A percentile compares a stretch with the other conserved stretches of the same genome.
Evolutionary conservation across 257 asterid species (phyloP).

Genomic region (Solanum bulbocastanum): DNA sequence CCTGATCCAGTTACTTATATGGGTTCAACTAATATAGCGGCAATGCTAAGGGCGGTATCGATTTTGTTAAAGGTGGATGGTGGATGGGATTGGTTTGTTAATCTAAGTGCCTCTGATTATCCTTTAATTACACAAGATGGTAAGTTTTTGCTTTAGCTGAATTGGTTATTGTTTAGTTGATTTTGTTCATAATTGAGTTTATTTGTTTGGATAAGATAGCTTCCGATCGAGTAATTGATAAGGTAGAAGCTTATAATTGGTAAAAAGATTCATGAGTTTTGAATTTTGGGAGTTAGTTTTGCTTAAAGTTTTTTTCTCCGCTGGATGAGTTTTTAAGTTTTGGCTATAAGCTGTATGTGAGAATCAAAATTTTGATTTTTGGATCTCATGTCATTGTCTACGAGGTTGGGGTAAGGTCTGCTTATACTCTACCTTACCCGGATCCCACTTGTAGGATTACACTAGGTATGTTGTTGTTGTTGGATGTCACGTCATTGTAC

Average conservation of each 20-base stretch:
- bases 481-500: not conserved
- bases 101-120: conserved; percentile 83
- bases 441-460: not conserved
- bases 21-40: conserved; percentile 86
- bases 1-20: conserved; percentile 92
- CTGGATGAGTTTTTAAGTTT: not conserved
- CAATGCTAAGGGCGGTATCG: conserved; percentile 72
- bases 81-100: conserved; percentile 96
- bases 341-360: not conserved
- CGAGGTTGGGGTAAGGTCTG: not conserved
- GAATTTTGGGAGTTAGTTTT: not conserved
- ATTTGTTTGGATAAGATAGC: not conserved
- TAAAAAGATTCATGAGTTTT: not conserved
- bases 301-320: not conserved
- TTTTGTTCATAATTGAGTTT: not conserved
- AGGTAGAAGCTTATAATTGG: not conserved
- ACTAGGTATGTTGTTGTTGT: not conserved
- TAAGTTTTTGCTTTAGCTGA: conserved; percentile 20
- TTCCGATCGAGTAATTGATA: not conserved
- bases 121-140: conserved; percentile 95
- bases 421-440: not conserved
- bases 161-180: conserved; percentile 3
- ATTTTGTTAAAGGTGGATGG: conserved; percentile 70
- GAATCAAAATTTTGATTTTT: not conserved
- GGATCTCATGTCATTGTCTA: not conserved